Evolutionary conservation across 139 green algal species (phyloP), one percentile per base, ranked within the genome.

Genomic region (Tetraselmis striata): DNA sequence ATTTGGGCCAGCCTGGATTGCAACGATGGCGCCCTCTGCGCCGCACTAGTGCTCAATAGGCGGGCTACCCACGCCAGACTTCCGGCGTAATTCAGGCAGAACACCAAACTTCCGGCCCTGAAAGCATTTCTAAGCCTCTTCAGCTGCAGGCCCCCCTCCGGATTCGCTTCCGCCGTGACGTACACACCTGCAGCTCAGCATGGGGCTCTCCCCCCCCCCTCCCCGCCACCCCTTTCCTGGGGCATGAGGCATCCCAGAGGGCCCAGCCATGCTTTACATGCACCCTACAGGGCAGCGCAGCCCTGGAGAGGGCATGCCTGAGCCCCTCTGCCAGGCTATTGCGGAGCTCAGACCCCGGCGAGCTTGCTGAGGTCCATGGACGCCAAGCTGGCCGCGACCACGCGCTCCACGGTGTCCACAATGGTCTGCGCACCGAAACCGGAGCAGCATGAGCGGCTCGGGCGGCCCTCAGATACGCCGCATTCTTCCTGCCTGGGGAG

Each of bases 391-490:
- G 77, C 24, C 59, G 79, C 88, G 58, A 98, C 84, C 29, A 95
- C 90, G 0, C 92, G 81, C 90, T 98, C 95, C 25, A 97, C 94
- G 1, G 95, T 98, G 84, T 98, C 94, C 23, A 98, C 95, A 78
- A 98, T 97, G 0, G 93, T 92, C 83, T 88, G 81, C 45, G n/a
- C n/a, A n/a, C n/a, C n/a, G n/a, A n/a, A n/a, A n/a, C n/a, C n/a
- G n/a, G n/a, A n/a, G n/a, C n/a, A n/a, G n/a, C n/a, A n/a, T n/a
- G n/a, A n/a, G n/a, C n/a, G n/a, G n/a, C n/a, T n/a, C n/a, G n/a
- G n/a, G n/a, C n/a, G n/a, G n/a, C n/a, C n/a, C n/a, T n/a, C n/a
- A n/a, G n/a, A n/a, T n/a, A n/a, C n/a, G n/a, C n/a, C n/a, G n/a
- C n/a, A n/a, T n/a, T n/a, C n/a, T n/a, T n/a, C n/a, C n/a, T n/a